Conservation (phyloP, 257 asterid genomes). For the Solanum paucissectum region DNA sequence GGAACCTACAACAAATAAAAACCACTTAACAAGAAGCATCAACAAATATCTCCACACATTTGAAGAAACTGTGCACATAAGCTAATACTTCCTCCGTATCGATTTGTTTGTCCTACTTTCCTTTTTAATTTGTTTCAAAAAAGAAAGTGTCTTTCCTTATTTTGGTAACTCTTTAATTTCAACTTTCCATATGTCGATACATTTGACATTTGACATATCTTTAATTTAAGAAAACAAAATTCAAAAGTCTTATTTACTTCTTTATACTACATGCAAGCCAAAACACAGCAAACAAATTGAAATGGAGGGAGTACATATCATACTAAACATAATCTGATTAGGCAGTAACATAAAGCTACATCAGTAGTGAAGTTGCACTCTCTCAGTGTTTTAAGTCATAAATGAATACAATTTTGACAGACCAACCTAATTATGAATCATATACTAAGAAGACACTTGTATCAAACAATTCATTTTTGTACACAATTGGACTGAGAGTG, state of each 20-base stretch:
- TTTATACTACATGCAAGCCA: neutral
- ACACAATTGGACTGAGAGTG: neutral
- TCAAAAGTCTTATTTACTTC: neutral
- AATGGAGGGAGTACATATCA: neutral
- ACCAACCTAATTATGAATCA: neutral
- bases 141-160: too few relatives aligned
- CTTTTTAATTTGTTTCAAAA: neutral
- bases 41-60: neutral
- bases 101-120: neutral
- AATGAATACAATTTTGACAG: neutral
- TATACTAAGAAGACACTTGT: neutral
- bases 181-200: too few relatives aligned
- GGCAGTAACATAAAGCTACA: neutral
- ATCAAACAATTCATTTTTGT: neutral
- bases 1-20: constrained; percentile 10
- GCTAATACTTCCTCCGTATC: neutral
- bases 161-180: neutral
- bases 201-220: too few relatives aligned
- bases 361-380: neutral
- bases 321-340: neutral
- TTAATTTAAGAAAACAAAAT: neutral
- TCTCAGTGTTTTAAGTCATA: neutral
- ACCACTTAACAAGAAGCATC: neutral
- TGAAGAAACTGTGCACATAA: neutral
- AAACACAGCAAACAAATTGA: neutral